Percentiles rank a stretch among this genome's conserved stretches.
Conservation (phyloP, 2,329 filamentous ascomycete species). For the Cercospora zeae-maydis region DNA sequence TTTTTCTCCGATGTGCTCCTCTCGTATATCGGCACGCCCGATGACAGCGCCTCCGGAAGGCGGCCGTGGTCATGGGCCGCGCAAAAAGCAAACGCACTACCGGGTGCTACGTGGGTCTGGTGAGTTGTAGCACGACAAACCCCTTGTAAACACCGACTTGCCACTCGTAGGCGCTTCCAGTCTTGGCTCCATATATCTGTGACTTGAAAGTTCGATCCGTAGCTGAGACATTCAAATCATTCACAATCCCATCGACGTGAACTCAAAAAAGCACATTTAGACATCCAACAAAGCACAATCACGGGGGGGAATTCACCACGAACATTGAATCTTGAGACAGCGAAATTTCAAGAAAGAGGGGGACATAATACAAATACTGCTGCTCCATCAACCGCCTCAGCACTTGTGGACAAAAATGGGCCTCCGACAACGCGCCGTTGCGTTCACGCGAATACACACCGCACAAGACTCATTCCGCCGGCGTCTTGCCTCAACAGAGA, state of each 20-base stretch:
- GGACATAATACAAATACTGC: not conserved
- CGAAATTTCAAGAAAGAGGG: not conserved
- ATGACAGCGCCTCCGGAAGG: not conserved
- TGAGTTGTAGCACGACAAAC: not conserved
- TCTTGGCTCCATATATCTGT: not conserved
- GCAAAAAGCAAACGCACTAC: not conserved
- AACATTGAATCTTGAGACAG: not conserved
- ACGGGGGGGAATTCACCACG: not conserved
- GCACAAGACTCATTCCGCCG: not conserved
- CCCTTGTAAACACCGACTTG: not conserved
- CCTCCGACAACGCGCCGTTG: not conserved
- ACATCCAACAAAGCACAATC: not conserved
- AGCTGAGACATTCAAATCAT: not conserved
- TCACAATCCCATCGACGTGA: not conserved
- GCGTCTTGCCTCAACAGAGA: constrained; percentile 4
- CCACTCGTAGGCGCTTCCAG: not conserved
- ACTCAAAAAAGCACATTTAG: not conserved
- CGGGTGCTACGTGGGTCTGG: not conserved
- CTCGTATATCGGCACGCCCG: not conserved
- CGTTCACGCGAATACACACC: not conserved
- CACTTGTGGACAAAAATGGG: not conserved
- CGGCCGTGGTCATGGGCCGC: not conserved
- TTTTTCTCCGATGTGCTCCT: not conserved
- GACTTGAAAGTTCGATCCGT: not conserved
- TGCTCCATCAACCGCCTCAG: not conserved